Percentiles rank a stretch among this genome's conserved stretches.
These are phyloP conservation scores for Colletotrichum spaethianum DNA, from an alignment of 2,329 filamentous ascomycete genomes.

Conservation along the genomic window DNA sequence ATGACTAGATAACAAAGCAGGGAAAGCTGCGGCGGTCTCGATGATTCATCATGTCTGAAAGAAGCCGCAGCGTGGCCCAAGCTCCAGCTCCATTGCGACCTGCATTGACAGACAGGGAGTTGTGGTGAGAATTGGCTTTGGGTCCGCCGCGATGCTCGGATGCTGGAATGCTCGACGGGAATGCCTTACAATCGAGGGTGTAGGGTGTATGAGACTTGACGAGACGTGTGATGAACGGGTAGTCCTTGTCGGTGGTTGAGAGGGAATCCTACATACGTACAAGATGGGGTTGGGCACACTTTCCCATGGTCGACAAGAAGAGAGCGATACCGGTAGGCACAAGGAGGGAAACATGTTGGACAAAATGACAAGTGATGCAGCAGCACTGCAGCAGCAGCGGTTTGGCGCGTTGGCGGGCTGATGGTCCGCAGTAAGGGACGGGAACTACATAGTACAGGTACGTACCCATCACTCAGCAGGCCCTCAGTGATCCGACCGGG, in stretches of 20 bases:
- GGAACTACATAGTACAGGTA: too few species aligned
- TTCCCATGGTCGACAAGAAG: constrained; percentile 6
- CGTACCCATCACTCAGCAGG: background rate
- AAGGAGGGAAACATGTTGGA: too few species aligned
- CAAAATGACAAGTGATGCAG: too few species aligned
- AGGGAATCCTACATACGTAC: background rate
- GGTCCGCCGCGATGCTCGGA: background rate
- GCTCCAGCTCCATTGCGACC: constrained; percentile 18
- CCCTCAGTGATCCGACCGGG: background rate
- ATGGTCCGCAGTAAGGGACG: background rate
- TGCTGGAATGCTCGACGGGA: constrained; percentile 12
- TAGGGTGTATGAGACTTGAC: constrained; percentile 1
- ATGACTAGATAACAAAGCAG: constrained; percentile 26
- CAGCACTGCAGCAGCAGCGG: too few species aligned
- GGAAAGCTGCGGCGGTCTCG: constrained; percentile 13
- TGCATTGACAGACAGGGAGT: constrained; percentile 33
- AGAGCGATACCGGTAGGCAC: too few species aligned
- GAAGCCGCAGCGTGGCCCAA: constrained; percentile 15
- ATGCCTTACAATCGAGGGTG: background rate
- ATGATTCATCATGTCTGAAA: constrained; percentile 36
- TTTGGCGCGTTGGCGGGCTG: background rate
- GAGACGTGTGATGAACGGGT: background rate
- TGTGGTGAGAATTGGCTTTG: constrained; percentile 12
- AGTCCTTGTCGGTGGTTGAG: background rate
- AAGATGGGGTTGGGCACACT: background rate